Conservation (phyloP, 495 filamentous ascomycete genomes). For the Neurospora sp. region DNA sequence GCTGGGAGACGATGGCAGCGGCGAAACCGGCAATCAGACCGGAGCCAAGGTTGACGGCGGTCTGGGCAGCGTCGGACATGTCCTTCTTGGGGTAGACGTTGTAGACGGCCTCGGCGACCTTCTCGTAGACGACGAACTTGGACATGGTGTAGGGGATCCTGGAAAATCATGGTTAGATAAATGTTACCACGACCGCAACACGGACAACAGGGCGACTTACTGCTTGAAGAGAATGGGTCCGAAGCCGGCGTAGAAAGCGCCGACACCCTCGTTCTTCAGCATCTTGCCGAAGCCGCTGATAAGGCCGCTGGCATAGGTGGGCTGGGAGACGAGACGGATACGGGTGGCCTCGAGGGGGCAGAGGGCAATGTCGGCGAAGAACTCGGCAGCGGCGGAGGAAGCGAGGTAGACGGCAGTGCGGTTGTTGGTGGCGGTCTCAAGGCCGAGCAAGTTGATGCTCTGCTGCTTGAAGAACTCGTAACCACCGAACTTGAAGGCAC, state of each 20-base stretch:
- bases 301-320: constrained; percentile 74
- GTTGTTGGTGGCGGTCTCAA: constrained; percentile 74
- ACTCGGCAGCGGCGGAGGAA: constrained; percentile 74
- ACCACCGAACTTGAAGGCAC: constrained; percentile 90
- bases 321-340: constrained; percentile 90
- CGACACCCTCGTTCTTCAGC: constrained; percentile 69
- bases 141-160: constrained; percentile 99
- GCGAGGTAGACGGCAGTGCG: constrained; percentile 82
- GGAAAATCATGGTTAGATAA: constrained; percentile 5
- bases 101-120: constrained; percentile 78
- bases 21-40: constrained; percentile 98
- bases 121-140: constrained; percentile 99
- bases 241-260: constrained; percentile 91
- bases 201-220: constrained; percentile 43
- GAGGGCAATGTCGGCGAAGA: constrained; percentile 89
- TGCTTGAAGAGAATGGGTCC: constrained; percentile 93
- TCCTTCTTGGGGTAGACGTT: constrained; percentile 61
- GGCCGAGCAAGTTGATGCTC: constrained; percentile 68
- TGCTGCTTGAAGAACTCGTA: constrained; percentile 97
- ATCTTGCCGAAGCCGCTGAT: constrained; percentile 79
- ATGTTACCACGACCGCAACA: not conserved
- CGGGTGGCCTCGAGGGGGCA: constrained; percentile 90
- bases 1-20: constrained; percentile 91
- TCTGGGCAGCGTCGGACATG: constrained; percentile 65
- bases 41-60: constrained; percentile 82